Evolutionary conservation across 257 asterid species (phyloP), one percentile per base, ranked within the genome.

Genomic region (Solanum megistacrolobum): DNA sequence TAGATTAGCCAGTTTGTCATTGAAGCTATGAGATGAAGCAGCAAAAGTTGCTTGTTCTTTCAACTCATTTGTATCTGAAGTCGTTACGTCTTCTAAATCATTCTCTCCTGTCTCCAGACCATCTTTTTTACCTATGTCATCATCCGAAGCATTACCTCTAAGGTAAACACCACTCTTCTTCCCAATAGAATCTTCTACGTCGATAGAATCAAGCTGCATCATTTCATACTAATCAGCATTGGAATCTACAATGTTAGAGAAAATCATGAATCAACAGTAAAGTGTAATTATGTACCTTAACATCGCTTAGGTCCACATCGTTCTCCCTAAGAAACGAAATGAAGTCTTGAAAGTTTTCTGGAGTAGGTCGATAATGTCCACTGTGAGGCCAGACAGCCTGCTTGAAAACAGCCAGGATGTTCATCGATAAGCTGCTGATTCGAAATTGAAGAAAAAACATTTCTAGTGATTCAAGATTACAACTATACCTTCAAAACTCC

Each of bases 341-440:
- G 89, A 94, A 91, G 66, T 92, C 94, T 43, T 92, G 93, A 78
- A 94, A 93, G 86, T 93, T 93, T 84, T 94, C 96, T 16, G 90
- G 94, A 48, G 94, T 94, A 7, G 95, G 97, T 38, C 89, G 86
- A 84, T 94, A 94, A 69, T 94, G 97, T 32, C 97, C 97, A 43
- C 97, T 93, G 91, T 94, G 95, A 79, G 97, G 95, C 94, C 95
- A 94, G n/a, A 92, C 93, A 20, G 93, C 93, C 93, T 92, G 90
- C 73, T 46, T 36, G 75, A 34, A 36, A 83, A 20, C 71, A 20
- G 4, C 75, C 32, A 46, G 9, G 65, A 46, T 46, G 25, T 27
- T 46, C 39, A 79, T 46, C 16, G 6, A 78, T 78, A 78, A 12
- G 62, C 25, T 41, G 81, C 68, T 72, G 4, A 76, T 13, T 13